Conservation (phyloP, 2,329 filamentous ascomycete genomes). For the Ambrosiella xylebori region DNA sequence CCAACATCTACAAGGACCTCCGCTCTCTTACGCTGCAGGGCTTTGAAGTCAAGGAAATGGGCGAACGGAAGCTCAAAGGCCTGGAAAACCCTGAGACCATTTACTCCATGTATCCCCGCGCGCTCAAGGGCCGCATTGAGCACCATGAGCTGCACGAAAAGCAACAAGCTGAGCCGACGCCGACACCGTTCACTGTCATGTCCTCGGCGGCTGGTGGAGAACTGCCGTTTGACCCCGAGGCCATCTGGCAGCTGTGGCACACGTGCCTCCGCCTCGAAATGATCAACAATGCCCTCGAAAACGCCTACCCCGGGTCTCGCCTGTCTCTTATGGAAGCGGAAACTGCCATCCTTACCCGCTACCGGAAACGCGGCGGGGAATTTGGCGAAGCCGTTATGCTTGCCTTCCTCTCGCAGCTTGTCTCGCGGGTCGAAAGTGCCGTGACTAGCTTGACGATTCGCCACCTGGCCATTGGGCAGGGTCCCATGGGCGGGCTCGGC, state of each 20-base stretch:
- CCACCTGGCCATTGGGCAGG: conserved; percentile 58
- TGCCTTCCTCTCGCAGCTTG: conserved; percentile 85
- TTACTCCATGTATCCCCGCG: conserved; percentile 87
- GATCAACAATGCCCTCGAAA: conserved; percentile 78
- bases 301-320: conserved; percentile 33
- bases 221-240: conserved; percentile 60
- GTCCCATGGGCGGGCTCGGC: conserved; percentile 42
- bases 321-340: conserved; percentile 37
- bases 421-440: conserved; percentile 73
- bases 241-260: conserved; percentile 80
- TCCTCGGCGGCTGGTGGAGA: conserved; percentile 38
- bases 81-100: conserved; percentile 93
- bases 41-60: conserved; percentile 92
- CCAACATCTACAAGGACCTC: conserved; percentile 71
- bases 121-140: conserved; percentile 62
- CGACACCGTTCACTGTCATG: conserved; percentile 33
- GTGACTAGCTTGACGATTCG: conserved; percentile 63
- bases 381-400: conserved; percentile 76
- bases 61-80: conserved; percentile 87
- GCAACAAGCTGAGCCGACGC: background rate
- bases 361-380: conserved; percentile 54
- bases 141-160: conserved; percentile 33
- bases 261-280: conserved; percentile 81
- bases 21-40: conserved; percentile 76
- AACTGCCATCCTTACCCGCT: conserved; percentile 59